These are phyloP conservation scores for Venturia pyrina DNA, from an alignment of 2,329 filamentous ascomycete species.

Conservation along the genomic window DNA sequence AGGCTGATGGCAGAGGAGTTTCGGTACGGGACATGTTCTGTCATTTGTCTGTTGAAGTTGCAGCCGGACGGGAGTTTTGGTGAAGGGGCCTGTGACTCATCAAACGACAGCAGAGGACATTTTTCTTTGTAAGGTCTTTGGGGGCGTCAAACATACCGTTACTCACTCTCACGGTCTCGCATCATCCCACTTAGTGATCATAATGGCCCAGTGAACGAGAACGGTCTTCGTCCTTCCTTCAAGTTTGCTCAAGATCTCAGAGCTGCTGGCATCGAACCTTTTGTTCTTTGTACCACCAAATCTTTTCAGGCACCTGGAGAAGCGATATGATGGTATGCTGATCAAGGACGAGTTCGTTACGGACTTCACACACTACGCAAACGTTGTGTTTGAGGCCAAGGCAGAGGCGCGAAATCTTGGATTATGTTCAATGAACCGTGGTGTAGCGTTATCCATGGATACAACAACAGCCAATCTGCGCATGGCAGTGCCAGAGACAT, in stretches of 20 bases:
- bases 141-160: slow-evolving; percentile 68
- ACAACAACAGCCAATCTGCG: slow-evolving; percentile 67
- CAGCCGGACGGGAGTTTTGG: slow-evolving; percentile 67
- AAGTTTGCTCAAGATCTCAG: slow-evolving; percentile 70
- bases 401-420: slow-evolving; percentile 71
- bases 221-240: slow-evolving; percentile 67
- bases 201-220: slow-evolving; percentile 69
- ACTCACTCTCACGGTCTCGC: slow-evolving; percentile 74
- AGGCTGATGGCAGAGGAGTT: slow-evolving; percentile 67
- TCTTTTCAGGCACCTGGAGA: slow-evolving; percentile 65
- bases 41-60: slow-evolving; percentile 70
- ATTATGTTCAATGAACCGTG: slow-evolving; percentile 88
- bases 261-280: slow-evolving; percentile 65
- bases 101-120: slow-evolving; percentile 71
- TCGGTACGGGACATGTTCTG: slow-evolving; percentile 92
- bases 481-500: slow-evolving; percentile 75
- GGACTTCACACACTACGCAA: slow-evolving; percentile 72
- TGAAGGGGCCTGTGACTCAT: slow-evolving; percentile 77
- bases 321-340: slow-evolving; percentile 71
- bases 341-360: slow-evolving; percentile 74
- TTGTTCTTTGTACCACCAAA: slow-evolving; percentile 83
- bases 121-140: slow-evolving; percentile 60
- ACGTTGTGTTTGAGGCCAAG: slow-evolving; percentile 63
- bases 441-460: slow-evolving; percentile 73
- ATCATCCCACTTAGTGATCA: slow-evolving; percentile 80